Conservation (phyloP, 208 protist species). For the Acanthamoeba lenticulata region DNA sequence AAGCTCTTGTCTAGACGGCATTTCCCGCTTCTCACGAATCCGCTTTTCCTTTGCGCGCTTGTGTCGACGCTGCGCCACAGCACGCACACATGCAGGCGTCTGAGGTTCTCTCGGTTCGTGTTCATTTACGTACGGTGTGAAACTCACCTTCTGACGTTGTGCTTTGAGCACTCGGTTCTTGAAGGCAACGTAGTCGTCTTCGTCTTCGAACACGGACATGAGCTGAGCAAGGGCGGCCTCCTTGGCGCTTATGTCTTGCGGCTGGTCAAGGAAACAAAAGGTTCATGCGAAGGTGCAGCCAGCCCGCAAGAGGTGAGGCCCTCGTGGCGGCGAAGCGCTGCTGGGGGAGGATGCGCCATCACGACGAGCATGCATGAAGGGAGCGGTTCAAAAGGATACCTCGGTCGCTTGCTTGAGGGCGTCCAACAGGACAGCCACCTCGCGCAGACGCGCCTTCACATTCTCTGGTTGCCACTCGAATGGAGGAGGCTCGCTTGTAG, state of each 20-base stretch:
- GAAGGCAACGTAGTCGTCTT: neutral
- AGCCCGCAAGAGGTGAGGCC: too few species aligned
- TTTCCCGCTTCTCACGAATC: neutral
- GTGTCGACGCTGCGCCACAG: neutral
- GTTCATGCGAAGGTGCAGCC: too few species aligned
- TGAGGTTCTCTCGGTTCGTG: too few species aligned
- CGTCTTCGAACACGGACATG: conserved; percentile 28
- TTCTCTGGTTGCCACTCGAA: neutral
- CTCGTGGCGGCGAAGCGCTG: too few species aligned
- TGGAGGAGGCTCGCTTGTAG: neutral
- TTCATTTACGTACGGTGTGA: too few species aligned
- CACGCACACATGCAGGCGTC: too few species aligned
- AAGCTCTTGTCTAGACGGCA: neutral
- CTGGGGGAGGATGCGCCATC: neutral
- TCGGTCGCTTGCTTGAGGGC: neutral
- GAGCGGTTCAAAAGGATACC: conserved; percentile 8
- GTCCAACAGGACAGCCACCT: neutral
- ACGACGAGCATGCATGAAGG: neutral
- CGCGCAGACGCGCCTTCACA: neutral
- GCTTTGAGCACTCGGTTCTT: conserved; percentile 28
- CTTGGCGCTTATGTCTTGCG: neutral
- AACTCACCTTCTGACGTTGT: neutral
- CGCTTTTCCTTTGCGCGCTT: neutral
- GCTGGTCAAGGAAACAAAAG: conserved; percentile 25
- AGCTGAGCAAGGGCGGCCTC: neutral